Evolutionary conservation across 768 basidiomycete species (phyloP).

Genomic region (Tricholoma sp.): DNA sequence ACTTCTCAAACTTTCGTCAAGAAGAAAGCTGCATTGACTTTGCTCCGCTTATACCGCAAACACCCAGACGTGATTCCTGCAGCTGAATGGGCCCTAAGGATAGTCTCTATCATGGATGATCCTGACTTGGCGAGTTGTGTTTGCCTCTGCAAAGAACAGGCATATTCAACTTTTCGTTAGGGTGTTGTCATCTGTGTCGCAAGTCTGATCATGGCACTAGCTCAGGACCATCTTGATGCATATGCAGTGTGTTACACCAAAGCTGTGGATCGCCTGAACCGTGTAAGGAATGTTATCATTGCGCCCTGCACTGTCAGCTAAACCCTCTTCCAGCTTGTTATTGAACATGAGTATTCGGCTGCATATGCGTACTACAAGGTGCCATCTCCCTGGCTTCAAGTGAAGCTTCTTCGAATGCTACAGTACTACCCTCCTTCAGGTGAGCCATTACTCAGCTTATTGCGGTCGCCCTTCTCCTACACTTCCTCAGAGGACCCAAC

Average conservation of each 20-base stretch:
- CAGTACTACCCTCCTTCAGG: conserved; percentile 97
- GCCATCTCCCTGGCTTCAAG: conserved; percentile 96
- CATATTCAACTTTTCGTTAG: conserved; percentile 31
- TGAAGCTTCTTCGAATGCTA: conserved; percentile 86
- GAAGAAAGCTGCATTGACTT: conserved; percentile 95
- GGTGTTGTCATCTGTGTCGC: conserved; percentile 95
- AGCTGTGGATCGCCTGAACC: conserved; percentile 84
- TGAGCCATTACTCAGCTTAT: conserved; percentile 28
- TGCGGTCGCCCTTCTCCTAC: background rate
- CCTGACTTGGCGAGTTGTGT: conserved; percentile 59
- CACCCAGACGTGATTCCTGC: conserved; percentile 93
- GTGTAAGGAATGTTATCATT: conserved; percentile 42
- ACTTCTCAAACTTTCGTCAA: conserved; percentile 95
- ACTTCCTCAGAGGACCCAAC: conserved; percentile 69
- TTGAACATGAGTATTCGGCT: conserved; percentile 83
- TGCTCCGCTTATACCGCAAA: conserved; percentile 91
- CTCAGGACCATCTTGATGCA: conserved; percentile 89
- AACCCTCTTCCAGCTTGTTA: conserved; percentile 58
- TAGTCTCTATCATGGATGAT: conserved; percentile 96
- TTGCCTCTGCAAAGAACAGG: conserved; percentile 3
- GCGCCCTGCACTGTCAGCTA: background rate
- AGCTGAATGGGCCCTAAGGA: conserved; percentile 92
- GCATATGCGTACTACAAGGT: conserved; percentile 98
- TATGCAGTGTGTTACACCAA: conserved; percentile 92
- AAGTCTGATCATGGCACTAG: conserved; percentile 88